phyloP scores from a whole-genome alignment of 352 stramenopile species.

The Pythium brachiatum region DNA sequence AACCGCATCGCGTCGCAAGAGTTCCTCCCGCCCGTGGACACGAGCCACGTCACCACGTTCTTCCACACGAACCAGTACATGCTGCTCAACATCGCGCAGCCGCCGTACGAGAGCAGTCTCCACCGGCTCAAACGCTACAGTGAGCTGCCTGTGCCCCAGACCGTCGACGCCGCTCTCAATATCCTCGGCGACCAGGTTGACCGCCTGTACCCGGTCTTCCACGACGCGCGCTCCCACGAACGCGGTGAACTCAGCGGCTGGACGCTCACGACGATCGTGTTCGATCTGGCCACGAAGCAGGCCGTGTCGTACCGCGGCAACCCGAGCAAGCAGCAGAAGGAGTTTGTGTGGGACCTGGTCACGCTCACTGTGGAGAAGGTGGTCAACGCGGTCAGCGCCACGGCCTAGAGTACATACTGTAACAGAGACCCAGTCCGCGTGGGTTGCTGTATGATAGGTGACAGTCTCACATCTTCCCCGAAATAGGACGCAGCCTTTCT shows the following conservation, averaged over 20 bases:
- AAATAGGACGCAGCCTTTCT: background rate
- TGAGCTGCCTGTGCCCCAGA: constrained; percentile 39
- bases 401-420: constrained; percentile 1
- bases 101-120: constrained; percentile 62
- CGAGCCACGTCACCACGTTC: constrained; percentile 33
- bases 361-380: constrained; percentile 33
- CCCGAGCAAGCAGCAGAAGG: constrained; percentile 28
- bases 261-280: constrained; percentile 68
- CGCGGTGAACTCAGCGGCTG: constrained; percentile 62
- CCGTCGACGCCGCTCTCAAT: constrained; percentile 38
- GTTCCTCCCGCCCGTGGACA: constrained; percentile 16
- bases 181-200: constrained; percentile 72
- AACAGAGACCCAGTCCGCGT: background rate
- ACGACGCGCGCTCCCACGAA: constrained; percentile 55
- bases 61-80: constrained; percentile 83
- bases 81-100: constrained; percentile 53
- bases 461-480: background rate
- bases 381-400: background rate
- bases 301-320: constrained; percentile 55
- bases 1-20: constrained; percentile 51
- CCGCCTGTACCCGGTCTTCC: constrained; percentile 55
- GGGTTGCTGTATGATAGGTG: too few relatives aligned
- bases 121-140: constrained; percentile 63
- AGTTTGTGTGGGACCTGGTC: constrained; percentile 51
- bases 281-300: constrained; percentile 43